These are phyloP conservation scores for Lactarius akahatsu DNA, from an alignment of 768 basidiomycete species.

Conservation along the genomic window DNA sequence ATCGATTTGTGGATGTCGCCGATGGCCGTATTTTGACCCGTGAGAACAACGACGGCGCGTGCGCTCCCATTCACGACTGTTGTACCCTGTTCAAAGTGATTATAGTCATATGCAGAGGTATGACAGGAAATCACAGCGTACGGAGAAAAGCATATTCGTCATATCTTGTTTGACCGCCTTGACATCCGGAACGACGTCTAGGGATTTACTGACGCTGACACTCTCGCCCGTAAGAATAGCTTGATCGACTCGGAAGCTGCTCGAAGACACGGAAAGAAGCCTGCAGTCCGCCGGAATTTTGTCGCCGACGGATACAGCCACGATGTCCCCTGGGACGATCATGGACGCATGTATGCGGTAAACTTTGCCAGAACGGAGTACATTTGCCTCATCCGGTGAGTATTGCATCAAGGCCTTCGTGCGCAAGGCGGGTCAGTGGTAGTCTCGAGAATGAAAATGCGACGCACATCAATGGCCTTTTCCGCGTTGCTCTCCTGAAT, in stretches of 20 bases:
- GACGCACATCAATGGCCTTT: constrained; percentile 89
- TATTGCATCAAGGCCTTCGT: constrained; percentile 91
- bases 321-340: constrained; percentile 93
- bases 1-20: constrained; percentile 98
- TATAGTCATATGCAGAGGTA: neutral
- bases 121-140: constrained; percentile 37
- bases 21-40: constrained; percentile 85
- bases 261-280: constrained; percentile 84
- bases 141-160: constrained; percentile 94
- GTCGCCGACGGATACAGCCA: constrained; percentile 90
- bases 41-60: constrained; percentile 83
- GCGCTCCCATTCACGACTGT: constrained; percentile 94
- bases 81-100: constrained; percentile 61
- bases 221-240: constrained; percentile 97
- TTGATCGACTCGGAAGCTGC: constrained; percentile 93
- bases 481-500: constrained; percentile 97
- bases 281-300: constrained; percentile 95
- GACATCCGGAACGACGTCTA: constrained; percentile 63
- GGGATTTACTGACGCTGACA: constrained; percentile 79
- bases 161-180: constrained; percentile 97
- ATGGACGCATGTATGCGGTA: constrained; percentile 78
- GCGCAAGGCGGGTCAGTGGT: constrained; percentile 3
- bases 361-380: constrained; percentile 69
- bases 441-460: neutral
- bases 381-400: constrained; percentile 95